phyloP scores from a whole-genome alignment of 805 yeast species.

The Kluyveromyces starmeri region DNA sequence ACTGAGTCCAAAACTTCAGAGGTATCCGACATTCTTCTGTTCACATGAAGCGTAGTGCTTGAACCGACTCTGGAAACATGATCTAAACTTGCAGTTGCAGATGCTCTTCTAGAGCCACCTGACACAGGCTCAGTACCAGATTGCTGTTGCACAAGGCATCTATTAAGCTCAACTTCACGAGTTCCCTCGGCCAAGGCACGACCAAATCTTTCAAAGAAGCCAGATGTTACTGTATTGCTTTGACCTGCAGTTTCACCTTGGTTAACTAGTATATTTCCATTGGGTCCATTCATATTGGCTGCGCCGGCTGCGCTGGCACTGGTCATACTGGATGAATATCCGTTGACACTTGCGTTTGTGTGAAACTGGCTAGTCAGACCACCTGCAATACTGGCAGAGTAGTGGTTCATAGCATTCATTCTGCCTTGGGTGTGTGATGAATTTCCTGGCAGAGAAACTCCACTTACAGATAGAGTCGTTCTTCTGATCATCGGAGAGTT shows the following conservation, averaged over 20 bases:
- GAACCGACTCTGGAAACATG: conserved; percentile 6
- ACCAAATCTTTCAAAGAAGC: conserved; percentile 30
- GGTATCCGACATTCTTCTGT: conserved; percentile 8
- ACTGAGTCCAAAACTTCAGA: conserved; percentile 11
- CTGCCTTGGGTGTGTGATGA: conserved; percentile 10
- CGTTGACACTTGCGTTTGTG: not conserved
- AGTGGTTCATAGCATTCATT: conserved; percentile 17
- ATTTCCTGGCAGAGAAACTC: conserved; percentile 6
- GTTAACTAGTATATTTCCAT: not conserved
- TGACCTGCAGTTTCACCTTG: conserved; percentile 2
- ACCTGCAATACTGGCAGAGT: conserved; percentile 22
- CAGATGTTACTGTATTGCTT: conserved; percentile 8
- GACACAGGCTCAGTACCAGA: not conserved
- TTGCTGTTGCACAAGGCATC: not conserved
- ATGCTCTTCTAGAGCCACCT: conserved; percentile 1
- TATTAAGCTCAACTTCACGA: conserved; percentile 21
- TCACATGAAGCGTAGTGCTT: conserved; percentile 5
- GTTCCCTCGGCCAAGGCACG: conserved; percentile 29
- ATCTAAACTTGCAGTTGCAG: conserved; percentile 5
- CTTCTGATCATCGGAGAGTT: conserved; percentile 19
- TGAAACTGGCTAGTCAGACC: conserved; percentile 7
- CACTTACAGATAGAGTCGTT: conserved; percentile 26
- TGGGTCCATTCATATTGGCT: not conserved
- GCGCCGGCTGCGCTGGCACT: not conserved
- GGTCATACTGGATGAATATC: not conserved